These are phyloP conservation scores for Linanthus parryae DNA, from an alignment of 148 eudicot genomes.

Conservation along the genomic window DNA sequence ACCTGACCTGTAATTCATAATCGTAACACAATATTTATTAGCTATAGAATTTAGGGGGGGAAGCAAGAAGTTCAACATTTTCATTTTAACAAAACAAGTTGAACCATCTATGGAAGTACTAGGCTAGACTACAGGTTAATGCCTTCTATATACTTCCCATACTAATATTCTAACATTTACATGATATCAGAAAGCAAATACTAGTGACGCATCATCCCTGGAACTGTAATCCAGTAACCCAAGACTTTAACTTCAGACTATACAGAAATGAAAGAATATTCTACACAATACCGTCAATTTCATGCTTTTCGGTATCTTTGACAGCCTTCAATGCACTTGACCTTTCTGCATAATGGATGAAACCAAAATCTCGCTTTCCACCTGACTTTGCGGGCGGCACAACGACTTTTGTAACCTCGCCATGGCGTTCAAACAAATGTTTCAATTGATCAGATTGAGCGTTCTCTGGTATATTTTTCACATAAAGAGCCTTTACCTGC, in stretches of 20 bases:
- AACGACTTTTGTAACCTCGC: slow-evolving; percentile 92
- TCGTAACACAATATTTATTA: slow-evolving; percentile 1
- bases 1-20: slow-evolving; percentile 54
- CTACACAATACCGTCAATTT: slow-evolving; percentile 61
- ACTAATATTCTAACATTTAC: no score
- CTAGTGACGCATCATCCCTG: no score
- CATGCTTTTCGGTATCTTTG: slow-evolving; percentile 82
- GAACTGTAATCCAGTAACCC: no score
- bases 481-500: slow-evolving; percentile 97
- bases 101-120: no score
- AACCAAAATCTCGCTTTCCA: slow-evolving; percentile 91
- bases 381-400: slow-evolving; percentile 91
- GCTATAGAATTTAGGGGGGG: not conserved
- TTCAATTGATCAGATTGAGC: slow-evolving; percentile 74
- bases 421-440: slow-evolving; percentile 90
- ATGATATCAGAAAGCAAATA: no score
- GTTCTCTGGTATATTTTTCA: slow-evolving; percentile 90
- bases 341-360: slow-evolving; percentile 87
- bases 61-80: no score
- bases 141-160: no score
- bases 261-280: not conserved
- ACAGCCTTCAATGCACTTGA: slow-evolving; percentile 92
- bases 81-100: no score
- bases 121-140: no score
- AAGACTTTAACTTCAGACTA: not conserved